phyloP scores from a whole-genome alignment of 2,329 filamentous ascomycete species.

The Colletotrichum phormii region DNA sequence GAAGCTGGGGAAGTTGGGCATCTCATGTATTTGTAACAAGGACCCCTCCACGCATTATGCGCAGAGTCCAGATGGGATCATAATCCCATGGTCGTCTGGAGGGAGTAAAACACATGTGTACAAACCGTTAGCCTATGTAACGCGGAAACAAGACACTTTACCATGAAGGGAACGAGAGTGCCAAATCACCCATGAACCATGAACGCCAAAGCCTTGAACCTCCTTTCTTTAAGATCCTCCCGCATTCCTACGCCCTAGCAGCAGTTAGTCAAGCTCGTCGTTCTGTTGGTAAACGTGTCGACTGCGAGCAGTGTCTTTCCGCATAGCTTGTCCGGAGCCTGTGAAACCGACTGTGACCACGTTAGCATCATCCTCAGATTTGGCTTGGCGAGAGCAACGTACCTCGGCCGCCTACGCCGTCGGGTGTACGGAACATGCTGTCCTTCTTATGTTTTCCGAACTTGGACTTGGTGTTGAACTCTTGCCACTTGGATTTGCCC shows the following conservation, averaged over 20 bases:
- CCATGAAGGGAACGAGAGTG: slow-evolving; percentile 36
- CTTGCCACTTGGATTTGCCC: slow-evolving; percentile 93
- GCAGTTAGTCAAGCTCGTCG: slow-evolving; percentile 75
- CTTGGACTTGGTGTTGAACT: slow-evolving; percentile 85
- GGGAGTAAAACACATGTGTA: slow-evolving; percentile 19
- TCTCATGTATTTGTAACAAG: slow-evolving; percentile 36
- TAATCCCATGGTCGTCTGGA: slow-evolving; percentile 22
- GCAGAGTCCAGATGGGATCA: slow-evolving; percentile 18
- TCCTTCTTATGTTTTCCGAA: slow-evolving; percentile 83
- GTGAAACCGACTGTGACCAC: slow-evolving; percentile 84
- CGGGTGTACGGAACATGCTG: slow-evolving; percentile 96
- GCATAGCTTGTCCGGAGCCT: slow-evolving; percentile 94
- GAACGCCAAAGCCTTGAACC: slow-evolving; percentile 38
- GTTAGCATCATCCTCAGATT: slow-evolving; percentile 20
- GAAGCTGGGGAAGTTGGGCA: slow-evolving; percentile 32
- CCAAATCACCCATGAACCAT: slow-evolving; percentile 32
- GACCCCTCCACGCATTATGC: slow-evolving; percentile 9
- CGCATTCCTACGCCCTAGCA: slow-evolving; percentile 41
- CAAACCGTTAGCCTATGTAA: slow-evolving; percentile 36
- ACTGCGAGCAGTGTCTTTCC: slow-evolving; percentile 85
- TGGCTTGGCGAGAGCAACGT: slow-evolving; percentile 43
- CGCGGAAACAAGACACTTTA: slow-evolving; percentile 34
- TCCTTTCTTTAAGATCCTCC: slow-evolving; percentile 36
- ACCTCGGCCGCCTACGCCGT: slow-evolving; percentile 89
- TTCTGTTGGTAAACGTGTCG: slow-evolving; percentile 87